Percentiles rank a stretch among this genome's conserved stretches.
These are phyloP conservation scores for Pelargonium fulgidum DNA, from an alignment of 441 rosid species.

Conservation along the genomic window DNA sequence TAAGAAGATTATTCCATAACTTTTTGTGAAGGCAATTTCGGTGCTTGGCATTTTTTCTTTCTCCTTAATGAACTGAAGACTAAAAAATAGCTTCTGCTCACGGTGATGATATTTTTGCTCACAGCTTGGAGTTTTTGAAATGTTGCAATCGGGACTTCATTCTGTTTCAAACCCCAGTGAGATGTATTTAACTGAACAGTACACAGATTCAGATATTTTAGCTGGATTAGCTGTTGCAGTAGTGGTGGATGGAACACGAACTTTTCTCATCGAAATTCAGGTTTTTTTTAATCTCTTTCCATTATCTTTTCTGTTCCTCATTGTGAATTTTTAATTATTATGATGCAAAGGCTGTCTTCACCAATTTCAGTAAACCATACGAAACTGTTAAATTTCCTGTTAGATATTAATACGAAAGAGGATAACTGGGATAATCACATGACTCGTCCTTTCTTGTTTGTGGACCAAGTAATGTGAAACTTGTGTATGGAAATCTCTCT, in stretches of 20 bases:
- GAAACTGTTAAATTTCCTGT: no score
- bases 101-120: conserved; percentile 19
- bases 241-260: conserved; percentile 80
- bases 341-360: no score
- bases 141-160: conserved; percentile 69
- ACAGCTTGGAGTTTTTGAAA: conserved; percentile 94
- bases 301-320: neutral
- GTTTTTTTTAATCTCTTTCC: conserved; percentile 25
- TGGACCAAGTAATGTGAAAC: neutral
- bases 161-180: conserved; percentile 76
- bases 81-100: neutral
- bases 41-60: neutral
- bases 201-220: conserved; percentile 67
- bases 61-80: neutral
- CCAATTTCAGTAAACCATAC: no score
- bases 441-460: no score
- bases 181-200: conserved; percentile 70
- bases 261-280: conserved; percentile 90
- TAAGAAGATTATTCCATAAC: neutral
- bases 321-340: neutral
- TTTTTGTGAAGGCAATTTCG: neutral
- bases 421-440: no score
- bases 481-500: neutral
- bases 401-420: no score
- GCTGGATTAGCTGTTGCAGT: conserved; percentile 91